These are phyloP conservation scores for Diacronema lutheri DNA, from an alignment of 78 protist species.

Conservation along the genomic window DNA sequence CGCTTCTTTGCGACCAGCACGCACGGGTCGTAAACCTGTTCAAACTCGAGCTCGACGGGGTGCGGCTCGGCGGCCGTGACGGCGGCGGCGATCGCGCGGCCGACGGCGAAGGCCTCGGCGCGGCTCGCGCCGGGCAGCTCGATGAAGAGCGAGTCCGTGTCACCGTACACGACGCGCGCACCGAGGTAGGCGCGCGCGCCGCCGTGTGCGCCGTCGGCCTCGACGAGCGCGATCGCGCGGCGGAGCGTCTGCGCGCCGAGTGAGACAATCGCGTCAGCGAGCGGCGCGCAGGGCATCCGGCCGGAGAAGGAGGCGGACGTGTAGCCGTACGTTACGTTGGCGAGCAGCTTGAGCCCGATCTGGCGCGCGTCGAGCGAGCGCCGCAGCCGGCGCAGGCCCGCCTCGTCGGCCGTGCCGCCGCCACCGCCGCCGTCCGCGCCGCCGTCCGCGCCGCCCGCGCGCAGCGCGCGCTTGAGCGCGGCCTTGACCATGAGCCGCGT, in stretches of 20 bases:
- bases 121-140: conserved; percentile 62
- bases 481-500: conserved; percentile 86
- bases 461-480: conserved; percentile 64
- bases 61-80: conserved; percentile 78
- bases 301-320: conserved; percentile 92
- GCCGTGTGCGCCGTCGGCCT: conserved; percentile 11
- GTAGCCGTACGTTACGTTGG: conserved; percentile 98
- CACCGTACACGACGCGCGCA: conserved; percentile 93
- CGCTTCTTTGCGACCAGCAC: conserved; percentile 89
- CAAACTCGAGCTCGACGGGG: conserved; percentile 86
- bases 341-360: conserved; percentile 91
- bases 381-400: neutral
- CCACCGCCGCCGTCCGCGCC: no score
- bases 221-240: conserved; percentile 58
- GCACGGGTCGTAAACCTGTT: conserved; percentile 91
- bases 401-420: no score
- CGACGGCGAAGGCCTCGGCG: conserved; percentile 79
- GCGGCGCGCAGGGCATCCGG: conserved; percentile 95
- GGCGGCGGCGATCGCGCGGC: conserved; percentile 66
- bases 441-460: neutral
- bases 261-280: conserved; percentile 96
- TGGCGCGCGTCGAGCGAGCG: conserved; percentile 82
- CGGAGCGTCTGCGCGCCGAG: conserved; percentile 84
- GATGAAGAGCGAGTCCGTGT: conserved; percentile 96
- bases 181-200: no score